Percentiles rank a stretch among this genome's conserved stretches.
Conservation (phyloP, 352 stramenopile genomes). For the Pythium rishiriense region DNA sequence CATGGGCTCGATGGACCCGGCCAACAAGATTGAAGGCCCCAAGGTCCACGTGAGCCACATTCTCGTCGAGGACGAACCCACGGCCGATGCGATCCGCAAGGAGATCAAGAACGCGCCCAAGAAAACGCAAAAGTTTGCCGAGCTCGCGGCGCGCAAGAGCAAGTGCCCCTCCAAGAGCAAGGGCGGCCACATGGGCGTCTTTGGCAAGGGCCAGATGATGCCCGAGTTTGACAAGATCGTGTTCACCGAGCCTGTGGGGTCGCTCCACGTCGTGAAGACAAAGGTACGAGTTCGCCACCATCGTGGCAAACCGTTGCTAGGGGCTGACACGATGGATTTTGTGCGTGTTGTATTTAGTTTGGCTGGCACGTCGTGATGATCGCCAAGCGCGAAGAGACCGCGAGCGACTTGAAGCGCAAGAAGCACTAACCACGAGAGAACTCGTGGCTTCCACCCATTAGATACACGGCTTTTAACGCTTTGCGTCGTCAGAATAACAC, state of each 20-base stretch:
- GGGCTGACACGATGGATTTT: background rate
- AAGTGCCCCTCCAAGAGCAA: slow-evolving; percentile 63
- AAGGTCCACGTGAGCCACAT: slow-evolving; percentile 64
- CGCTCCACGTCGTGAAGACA: slow-evolving; percentile 61
- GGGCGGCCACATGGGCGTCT: slow-evolving; percentile 63
- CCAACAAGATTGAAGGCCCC: slow-evolving; percentile 27
- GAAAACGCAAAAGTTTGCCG: slow-evolving; percentile 48
- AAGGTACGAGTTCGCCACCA: slow-evolving; percentile 25
- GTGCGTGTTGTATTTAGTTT: slow-evolving; percentile 40
- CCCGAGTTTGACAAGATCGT: slow-evolving; percentile 71
- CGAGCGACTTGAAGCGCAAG: slow-evolving; percentile 37
- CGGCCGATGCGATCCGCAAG: slow-evolving; percentile 54
- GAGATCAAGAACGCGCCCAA: slow-evolving; percentile 58
- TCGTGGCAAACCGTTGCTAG: background rate
- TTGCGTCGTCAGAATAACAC: background rate
- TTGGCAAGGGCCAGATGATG: slow-evolving; percentile 75
- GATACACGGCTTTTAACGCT: too few species aligned
- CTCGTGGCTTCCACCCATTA: too few species aligned
- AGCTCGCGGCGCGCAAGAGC: slow-evolving; percentile 51
- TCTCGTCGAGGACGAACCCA: slow-evolving; percentile 52
- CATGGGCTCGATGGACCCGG: slow-evolving; percentile 11
- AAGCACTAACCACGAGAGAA: slow-evolving; percentile 21
- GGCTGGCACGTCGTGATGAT: slow-evolving; percentile 79
- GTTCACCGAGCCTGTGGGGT: slow-evolving; percentile 56
- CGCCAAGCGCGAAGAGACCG: slow-evolving; percentile 53